phyloP scores from a whole-genome alignment of 2,329 filamentous ascomycete genomes.

The Coniochaeta sp. region DNA sequence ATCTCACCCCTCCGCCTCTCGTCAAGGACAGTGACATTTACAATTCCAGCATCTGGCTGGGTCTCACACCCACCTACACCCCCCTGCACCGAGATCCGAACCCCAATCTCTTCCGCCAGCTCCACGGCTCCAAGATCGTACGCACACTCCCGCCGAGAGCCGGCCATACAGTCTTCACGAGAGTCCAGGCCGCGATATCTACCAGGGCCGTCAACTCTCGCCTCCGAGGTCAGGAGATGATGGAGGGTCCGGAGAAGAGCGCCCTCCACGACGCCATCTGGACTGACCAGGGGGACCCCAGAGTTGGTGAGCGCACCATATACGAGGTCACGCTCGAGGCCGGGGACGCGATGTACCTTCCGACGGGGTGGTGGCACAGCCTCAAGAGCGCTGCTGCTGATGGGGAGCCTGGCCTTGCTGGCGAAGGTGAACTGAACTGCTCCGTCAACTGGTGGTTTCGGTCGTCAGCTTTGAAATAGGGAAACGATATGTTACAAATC shows the following conservation, averaged over 20 bases:
- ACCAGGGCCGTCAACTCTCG: conserved; percentile 31
- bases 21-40: conserved; percentile 74
- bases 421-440: conserved; percentile 23
- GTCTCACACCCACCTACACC: conserved; percentile 78
- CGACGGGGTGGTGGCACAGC: conserved; percentile 82
- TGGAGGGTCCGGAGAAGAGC: conserved; percentile 67
- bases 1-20: conserved; percentile 61
- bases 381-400: conserved; percentile 53
- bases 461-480: conserved; percentile 20
- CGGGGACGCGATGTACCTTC: conserved; percentile 72
- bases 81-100: conserved; percentile 91
- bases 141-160: conserved; percentile 59
- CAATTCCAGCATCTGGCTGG: conserved; percentile 80
- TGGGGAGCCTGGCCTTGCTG: not conserved
- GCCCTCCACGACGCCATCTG: conserved; percentile 66
- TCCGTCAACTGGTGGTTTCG: conserved; percentile 76
- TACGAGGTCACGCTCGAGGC: conserved; percentile 49
- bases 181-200: conserved; percentile 36
- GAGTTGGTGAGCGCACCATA: conserved; percentile 14
- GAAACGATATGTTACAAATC: too few relatives aligned
- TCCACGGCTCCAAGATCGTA: conserved; percentile 65
- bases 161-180: conserved; percentile 58
- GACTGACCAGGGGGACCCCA: conserved; percentile 28
- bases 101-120: conserved; percentile 83
- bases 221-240: conserved; percentile 82